Base-by-base conservation (phyloP, 257 asterid species). In the Plantago major region DNA sequence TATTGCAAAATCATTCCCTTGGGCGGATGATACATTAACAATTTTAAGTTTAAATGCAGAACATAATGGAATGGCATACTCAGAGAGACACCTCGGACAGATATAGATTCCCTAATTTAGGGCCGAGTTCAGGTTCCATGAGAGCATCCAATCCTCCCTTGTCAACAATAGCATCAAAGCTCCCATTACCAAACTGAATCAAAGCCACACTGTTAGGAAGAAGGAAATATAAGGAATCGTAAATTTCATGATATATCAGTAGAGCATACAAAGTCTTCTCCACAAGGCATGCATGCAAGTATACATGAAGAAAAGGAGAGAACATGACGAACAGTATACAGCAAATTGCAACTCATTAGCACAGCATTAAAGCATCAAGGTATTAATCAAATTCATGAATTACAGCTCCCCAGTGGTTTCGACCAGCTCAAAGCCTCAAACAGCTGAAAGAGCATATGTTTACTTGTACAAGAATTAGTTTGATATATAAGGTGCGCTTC, bases 131-230 rank as follows among this genome's bases (percentile, higher is more conserved):
- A 9, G 99, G 97, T 78, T 89, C 99, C 99, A 93, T 89, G 68
- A 93, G 77, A 72, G 99, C 94, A 83, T 93, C 99, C 91, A 93
- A 75, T 55, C 99, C 99, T 73, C 99, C 99, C 73, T 93, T 93
- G 77, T 93, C 99, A 30, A 89, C 68, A 50, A 93, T 67, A 67
- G 78, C 82, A 66, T 84, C 77, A 68, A 93, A 88, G 76, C 78
- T 75, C 83, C 65, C 96, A 58, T 71, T 66, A 6, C 57, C 71
- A 74, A 89, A 82, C 99, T 89, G 81, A 68, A 81, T 60, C 49
- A 55, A 70, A 55, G 52, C 50, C 40, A 63, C 37, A 60, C 67
- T 26, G 46, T 56, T 75, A 19, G 69, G 61, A 51, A 68, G 63
- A 40, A 40, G 11, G 54, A 58, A 40, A 64, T 56, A 47, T 19